A percentile compares a stretch with the other conserved stretches of the same genome.
Conservation (phyloP, 192 early-diverging fungal species). For the Funneliformis mosseae region DNA sequence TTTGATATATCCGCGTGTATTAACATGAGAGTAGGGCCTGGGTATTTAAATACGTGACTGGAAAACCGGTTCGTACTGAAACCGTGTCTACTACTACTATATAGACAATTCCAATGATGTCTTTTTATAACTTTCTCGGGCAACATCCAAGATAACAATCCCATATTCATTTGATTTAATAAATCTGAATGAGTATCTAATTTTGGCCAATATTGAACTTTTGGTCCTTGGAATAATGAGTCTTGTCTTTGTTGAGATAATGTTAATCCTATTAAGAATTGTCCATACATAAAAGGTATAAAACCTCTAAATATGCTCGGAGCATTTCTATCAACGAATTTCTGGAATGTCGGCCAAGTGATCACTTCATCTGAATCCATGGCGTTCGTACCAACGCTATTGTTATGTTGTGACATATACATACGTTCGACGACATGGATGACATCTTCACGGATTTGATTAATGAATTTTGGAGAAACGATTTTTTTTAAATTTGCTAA, state of each 20-base stretch:
- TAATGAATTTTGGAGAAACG: background rate
- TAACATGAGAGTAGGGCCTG: conserved; percentile 53
- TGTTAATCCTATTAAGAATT: conserved; percentile 47
- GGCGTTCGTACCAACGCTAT: background rate
- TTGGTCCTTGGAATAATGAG: background rate
- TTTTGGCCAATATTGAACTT: conserved; percentile 24
- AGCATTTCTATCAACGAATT: conserved; percentile 38
- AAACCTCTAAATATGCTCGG: conserved; percentile 50
- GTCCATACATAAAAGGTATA: conserved; percentile 47
- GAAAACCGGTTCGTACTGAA: conserved; percentile 61
- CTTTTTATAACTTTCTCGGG: conserved; percentile 35
- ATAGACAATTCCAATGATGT: conserved; percentile 46
- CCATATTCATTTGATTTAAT: conserved; percentile 41
- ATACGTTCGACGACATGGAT: background rate
- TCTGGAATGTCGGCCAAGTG: conserved; percentile 22
- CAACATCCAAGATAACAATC: conserved; percentile 50
- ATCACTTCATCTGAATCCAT: conserved; percentile 1
- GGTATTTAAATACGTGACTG: conserved; percentile 54
- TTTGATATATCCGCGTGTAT: conserved; percentile 34
- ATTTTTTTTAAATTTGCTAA: background rate
- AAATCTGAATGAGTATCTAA: conserved; percentile 40
- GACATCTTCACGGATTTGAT: background rate
- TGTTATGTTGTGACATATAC: background rate
- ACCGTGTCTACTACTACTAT: conserved; percentile 52
- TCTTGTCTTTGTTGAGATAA: conserved; percentile 17